Evolutionary conservation across 2,329 filamentous ascomycete species (phyloP).

Genomic region (Leptographium lundbergii): DNA sequence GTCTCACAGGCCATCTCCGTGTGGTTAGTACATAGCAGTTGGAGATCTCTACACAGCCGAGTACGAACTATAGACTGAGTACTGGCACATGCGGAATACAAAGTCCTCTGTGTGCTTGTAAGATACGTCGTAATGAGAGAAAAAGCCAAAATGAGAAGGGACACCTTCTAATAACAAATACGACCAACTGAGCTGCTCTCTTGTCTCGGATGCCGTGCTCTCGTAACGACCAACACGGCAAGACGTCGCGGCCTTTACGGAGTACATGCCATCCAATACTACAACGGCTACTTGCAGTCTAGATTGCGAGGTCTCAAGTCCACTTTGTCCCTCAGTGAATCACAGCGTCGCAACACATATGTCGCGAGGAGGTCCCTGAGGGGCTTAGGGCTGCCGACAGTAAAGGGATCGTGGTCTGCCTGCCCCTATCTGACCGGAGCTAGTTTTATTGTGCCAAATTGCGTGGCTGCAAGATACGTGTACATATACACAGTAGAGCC

Average conservation of each 20-base stretch:
- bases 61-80: no score
- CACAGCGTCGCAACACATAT: background rate
- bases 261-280: background rate
- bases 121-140: background rate
- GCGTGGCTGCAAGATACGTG: background rate
- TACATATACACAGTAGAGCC: no score
- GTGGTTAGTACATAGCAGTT: background rate
- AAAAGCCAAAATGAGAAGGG: background rate
- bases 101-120: no score
- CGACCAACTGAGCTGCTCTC: background rate
- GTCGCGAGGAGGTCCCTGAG: background rate
- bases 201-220: background rate
- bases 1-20: background rate
- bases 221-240: background rate
- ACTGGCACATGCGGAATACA: no score
- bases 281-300: no score
- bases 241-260: background rate
- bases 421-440: background rate
- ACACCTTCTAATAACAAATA: background rate
- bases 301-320: no score
- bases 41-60: background rate
- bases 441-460: background rate
- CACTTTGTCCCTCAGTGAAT: background rate
- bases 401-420: background rate
- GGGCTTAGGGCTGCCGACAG: background rate